These are phyloP conservation scores for Hemisphaericaspora xylofermentans DNA, from an alignment of 1,139 yeast species.

Conservation along the genomic window DNA sequence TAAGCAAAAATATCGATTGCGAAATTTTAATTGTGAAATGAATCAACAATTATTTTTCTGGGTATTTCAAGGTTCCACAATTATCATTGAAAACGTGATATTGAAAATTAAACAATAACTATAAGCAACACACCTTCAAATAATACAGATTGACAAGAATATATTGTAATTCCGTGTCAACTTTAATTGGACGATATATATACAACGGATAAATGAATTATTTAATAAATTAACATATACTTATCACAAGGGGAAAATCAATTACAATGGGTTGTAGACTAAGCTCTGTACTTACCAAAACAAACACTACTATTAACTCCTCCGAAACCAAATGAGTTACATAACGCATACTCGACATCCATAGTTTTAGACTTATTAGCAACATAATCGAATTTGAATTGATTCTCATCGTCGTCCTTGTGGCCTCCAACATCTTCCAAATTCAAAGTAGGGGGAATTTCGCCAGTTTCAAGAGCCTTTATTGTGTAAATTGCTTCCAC, in stretches of 20 bases:
- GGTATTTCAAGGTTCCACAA: slow-evolving; percentile 5
- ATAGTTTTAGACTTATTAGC: slow-evolving; percentile 43
- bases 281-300: slow-evolving; percentile 18
- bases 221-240: background rate
- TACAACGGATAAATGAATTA: background rate
- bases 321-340: slow-evolving; percentile 96
- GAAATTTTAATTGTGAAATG: background rate
- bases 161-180: no score
- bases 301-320: slow-evolving; percentile 79
- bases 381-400: slow-evolving; percentile 62
- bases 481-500: slow-evolving; percentile 86
- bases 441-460: slow-evolving; percentile 81
- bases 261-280: background rate
- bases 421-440: slow-evolving; percentile 53
- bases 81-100: background rate
- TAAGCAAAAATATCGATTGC: background rate
- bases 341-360: slow-evolving; percentile 57
- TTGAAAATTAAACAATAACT: slow-evolving; percentile 1
- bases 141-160: no score
- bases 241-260: no score
- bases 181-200: background rate
- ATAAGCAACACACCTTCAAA: no score
- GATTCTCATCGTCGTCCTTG: slow-evolving; percentile 36
- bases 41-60: background rate
- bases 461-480: slow-evolving; percentile 54